These are phyloP conservation scores for Cyberlindnera petersonii DNA, from an alignment of 805 yeast species.

Conservation along the genomic window DNA sequence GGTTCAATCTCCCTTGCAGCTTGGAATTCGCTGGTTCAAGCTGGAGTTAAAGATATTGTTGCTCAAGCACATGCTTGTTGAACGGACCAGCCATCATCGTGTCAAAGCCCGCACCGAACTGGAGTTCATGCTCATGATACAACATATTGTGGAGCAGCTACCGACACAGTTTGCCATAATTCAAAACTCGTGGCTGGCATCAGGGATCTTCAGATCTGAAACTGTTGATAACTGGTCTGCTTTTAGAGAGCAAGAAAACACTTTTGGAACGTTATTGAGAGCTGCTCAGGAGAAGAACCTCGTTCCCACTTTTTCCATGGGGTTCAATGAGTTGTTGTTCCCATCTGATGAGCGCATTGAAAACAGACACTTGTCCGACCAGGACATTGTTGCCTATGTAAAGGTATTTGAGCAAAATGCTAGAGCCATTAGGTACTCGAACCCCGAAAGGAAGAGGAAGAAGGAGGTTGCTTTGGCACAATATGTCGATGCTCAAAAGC, in stretches of 20 bases:
- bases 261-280: slow-evolving; percentile 11
- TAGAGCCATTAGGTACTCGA: background rate
- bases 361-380: slow-evolving; percentile 31
- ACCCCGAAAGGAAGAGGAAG: background rate
- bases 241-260: slow-evolving; percentile 16
- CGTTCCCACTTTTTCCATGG: slow-evolving; percentile 10
- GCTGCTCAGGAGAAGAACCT: slow-evolving; percentile 12
- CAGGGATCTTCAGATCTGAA: slow-evolving; percentile 6
- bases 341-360: slow-evolving; percentile 35
- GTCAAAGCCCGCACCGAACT: background rate
- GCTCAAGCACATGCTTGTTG: slow-evolving; percentile 9
- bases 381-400: slow-evolving; percentile 29
- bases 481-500: slow-evolving; percentile 3
- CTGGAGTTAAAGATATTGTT: slow-evolving; percentile 13
- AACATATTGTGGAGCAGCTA: slow-evolving; percentile 4
- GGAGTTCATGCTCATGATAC: slow-evolving; percentile 5
- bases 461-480: background rate
- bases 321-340: slow-evolving; percentile 31
- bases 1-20: slow-evolving; percentile 8
- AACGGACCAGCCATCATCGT: slow-evolving; percentile 9
- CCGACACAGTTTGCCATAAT: slow-evolving; percentile 8
- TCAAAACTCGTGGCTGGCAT: slow-evolving; percentile 12
- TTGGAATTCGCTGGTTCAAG: slow-evolving; percentile 13
- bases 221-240: background rate
- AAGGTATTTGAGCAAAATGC: slow-evolving; percentile 7